Base-by-base conservation (phyloP, 2,329 filamentous ascomycete species). In the Nigrospora sphaerica region DNA sequence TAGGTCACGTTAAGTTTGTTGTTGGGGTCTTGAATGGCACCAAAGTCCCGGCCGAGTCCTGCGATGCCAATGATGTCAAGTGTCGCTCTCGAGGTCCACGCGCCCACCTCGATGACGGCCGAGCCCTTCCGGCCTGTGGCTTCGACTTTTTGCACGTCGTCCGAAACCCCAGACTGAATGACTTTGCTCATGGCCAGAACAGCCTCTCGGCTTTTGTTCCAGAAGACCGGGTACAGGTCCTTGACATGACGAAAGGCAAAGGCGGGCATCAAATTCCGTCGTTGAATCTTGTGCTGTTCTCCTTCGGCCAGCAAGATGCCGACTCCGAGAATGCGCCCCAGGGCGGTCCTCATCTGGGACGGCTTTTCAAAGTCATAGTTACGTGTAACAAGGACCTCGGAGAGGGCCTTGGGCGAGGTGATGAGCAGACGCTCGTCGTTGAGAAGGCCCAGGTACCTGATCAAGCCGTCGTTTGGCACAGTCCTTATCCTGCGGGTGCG, bases 221-320 rank as follows among this genome's bases (percentile, higher is more conserved):
- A 95, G 64, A 96, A 95, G 6, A 86, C 69, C 0, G 88, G 85
- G 56, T 95, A 93, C 13, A 95, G 69, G 49, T 92, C 78, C 61
- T 93, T 95, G 62, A 95, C 73, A 57, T 95, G 87, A 18, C 89
- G 79, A 59, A 88, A 95, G n/a, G 82, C 76, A 63, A 95, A 95
- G 2, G 88, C 87, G 0, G 89, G 89, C 68, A 85, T 80, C 16
- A 95, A 77, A 48, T 85, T 82, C 62, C 86, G 90, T 40, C 91
- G 78, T 68, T 90, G 86, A 56, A 79, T 70, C 68, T 86, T 93
- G 64, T 96, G 92, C 57, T 91, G 87, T 12, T 95, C 87, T n/a
- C 91, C 91, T 65, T 96, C 91, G 2, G 88, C 86, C 12, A 96
- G 70, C 34, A 96, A 67, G 13, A 92, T 69, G 11, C 87, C 86